Evolutionary conservation across 2,329 filamentous ascomycete genomes (phyloP).

Genomic region (Penicillium sp.): DNA sequence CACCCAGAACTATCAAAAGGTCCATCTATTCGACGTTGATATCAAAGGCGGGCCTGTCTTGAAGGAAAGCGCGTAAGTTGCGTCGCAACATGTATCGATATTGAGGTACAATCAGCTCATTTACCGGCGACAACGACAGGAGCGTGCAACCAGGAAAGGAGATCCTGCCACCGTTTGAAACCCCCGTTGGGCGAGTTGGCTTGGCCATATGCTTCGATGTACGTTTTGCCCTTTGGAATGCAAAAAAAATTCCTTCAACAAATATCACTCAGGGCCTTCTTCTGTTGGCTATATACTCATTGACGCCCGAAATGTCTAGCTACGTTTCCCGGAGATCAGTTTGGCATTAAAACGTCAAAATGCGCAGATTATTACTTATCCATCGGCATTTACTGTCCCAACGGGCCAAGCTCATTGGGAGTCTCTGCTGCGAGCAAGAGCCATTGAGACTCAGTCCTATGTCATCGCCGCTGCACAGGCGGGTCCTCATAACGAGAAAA

Average conservation of each 20-base stretch:
- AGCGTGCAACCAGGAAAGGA: conserved; percentile 65
- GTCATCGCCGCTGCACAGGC: conserved; percentile 82
- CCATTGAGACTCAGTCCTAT: conserved; percentile 86
- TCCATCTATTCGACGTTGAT: conserved; percentile 81
- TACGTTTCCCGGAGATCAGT: conserved; percentile 76
- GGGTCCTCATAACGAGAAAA: conserved; percentile 69
- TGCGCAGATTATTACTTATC: conserved; percentile 79
- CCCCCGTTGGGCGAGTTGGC: conserved; percentile 70
- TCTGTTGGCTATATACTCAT: too few species aligned
- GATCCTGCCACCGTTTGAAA: conserved; percentile 69
- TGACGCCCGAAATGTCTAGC: too few species aligned
- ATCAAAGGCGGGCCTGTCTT: conserved; percentile 57
- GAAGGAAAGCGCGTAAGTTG: conserved; percentile 56
- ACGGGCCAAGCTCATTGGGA: conserved; percentile 89
- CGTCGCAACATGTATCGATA: background rate
- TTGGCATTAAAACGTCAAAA: conserved; percentile 63
- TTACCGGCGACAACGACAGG: conserved; percentile 21
- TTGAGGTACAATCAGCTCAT: background rate
- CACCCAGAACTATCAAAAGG: conserved; percentile 72
- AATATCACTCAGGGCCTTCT: background rate
- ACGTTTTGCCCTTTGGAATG: conserved; percentile 23
- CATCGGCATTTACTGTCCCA: conserved; percentile 83
- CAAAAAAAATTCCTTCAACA: too few species aligned
- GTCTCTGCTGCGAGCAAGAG: conserved; percentile 70
- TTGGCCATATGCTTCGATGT: conserved; percentile 84